Percentiles rank a stretch among this genome's conserved stretches.
Conservation (phyloP, 2,329 filamentous ascomycete genomes). For the Colletotrichum karsti region DNA sequence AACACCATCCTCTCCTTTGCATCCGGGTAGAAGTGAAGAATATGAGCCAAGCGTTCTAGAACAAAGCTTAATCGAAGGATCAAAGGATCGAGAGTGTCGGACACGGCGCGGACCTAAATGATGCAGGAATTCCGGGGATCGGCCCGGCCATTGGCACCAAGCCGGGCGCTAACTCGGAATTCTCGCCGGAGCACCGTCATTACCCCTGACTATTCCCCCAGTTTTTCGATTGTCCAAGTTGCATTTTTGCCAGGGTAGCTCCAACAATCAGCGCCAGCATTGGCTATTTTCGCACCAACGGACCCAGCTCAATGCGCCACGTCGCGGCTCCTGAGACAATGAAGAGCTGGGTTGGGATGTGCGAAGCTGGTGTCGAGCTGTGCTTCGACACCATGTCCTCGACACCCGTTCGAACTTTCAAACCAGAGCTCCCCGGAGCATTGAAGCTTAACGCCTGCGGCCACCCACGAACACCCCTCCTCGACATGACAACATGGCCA, state of each 20-base stretch:
- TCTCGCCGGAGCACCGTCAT: background rate
- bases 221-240: background rate
- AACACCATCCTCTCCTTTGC: too few species aligned
- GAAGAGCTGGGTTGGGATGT: background rate
- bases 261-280: background rate
- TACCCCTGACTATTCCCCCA: background rate
- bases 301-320: constrained; percentile 1
- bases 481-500: constrained; percentile 27
- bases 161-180: background rate
- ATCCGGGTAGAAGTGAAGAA: too few species aligned
- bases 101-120: background rate
- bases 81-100: background rate
- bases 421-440: background rate
- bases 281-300: background rate
- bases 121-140: too few species aligned
- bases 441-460: background rate
- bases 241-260: background rate
- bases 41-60: background rate
- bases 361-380: background rate
- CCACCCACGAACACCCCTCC: background rate
- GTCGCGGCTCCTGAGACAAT: constrained; percentile 14
- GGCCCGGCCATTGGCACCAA: background rate
- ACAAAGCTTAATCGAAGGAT: background rate
- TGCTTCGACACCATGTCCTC: background rate
- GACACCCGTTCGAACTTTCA: background rate